Conservation (phyloP, 345 rosid species). For the Cardamine resedifolia region DNA sequence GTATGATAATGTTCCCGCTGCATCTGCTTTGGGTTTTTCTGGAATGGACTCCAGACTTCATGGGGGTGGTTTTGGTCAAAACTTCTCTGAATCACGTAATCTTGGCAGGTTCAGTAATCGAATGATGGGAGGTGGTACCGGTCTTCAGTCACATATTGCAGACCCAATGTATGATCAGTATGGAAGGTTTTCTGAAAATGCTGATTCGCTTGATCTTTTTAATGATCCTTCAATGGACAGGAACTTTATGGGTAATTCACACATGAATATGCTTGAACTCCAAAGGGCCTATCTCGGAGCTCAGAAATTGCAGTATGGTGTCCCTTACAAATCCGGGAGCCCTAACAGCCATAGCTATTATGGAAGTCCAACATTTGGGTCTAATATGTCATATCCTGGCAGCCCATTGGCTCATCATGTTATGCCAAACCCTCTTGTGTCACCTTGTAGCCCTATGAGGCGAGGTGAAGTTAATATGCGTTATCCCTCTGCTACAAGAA, state of each 20-base stretch:
- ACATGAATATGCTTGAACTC: slow-evolving; percentile 58
- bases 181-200: slow-evolving; percentile 52
- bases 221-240: slow-evolving; percentile 52
- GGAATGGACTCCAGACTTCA: slow-evolving; percentile 69
- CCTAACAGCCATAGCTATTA: slow-evolving; percentile 60
- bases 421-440: slow-evolving; percentile 54
- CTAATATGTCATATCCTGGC: slow-evolving; percentile 67
- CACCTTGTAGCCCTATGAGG: slow-evolving; percentile 59
- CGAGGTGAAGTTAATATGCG: slow-evolving; percentile 54
- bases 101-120: slow-evolving; percentile 49
- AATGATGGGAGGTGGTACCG: slow-evolving; percentile 46
- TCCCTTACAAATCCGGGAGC: slow-evolving; percentile 51
- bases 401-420: slow-evolving; percentile 58
- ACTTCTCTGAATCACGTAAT: slow-evolving; percentile 47
- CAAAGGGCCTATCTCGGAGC: slow-evolving; percentile 70
- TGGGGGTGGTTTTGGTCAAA: slow-evolving; percentile 60
- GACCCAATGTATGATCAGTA: slow-evolving; percentile 74
- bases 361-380: slow-evolving; percentile 56
- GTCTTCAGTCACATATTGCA: slow-evolving; percentile 52
- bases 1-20: slow-evolving; percentile 72
- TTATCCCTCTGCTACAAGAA: slow-evolving; percentile 53
- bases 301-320: slow-evolving; percentile 62
- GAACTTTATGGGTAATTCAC: slow-evolving; percentile 52
- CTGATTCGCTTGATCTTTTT: slow-evolving; percentile 51
- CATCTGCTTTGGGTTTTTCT: slow-evolving; percentile 52